Evolutionary conservation across 208 protist species (phyloP), one percentile per base, ranked within the genome.

Genomic region (Leishmania gerbilli): DNA sequence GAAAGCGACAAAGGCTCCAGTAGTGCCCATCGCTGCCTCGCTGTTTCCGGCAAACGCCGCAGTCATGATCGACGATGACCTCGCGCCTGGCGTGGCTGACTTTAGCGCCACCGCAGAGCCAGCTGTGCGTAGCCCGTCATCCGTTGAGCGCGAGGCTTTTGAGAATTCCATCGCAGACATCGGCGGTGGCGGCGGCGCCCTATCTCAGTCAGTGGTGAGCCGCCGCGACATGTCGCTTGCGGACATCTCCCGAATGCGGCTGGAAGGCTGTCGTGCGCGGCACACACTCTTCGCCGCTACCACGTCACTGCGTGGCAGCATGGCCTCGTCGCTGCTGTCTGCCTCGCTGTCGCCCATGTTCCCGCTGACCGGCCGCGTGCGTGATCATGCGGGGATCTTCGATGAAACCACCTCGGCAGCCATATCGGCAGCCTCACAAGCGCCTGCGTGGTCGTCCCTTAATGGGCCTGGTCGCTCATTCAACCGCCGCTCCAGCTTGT

Each of bases 241-340:
- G 5, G 85, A 90, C 56, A 74, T 89, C 42, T 92, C 87, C 2
- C 83, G 64, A 55, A 89, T 92, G 89, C 79, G 87, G 0, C 75
- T 85, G 17, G 84, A 89, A 11, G 87, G 89, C 49, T 90, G 84
- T 75, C 84, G 87, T 34, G 81, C 75, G n/a, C 83, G 78, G 45
- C 75, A 77, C 49, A 69, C 65, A 40, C 47, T 62, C 21, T 56
- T 80, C 42, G 64, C 69, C 27, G 68, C 60, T 15, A 68, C 31
- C 31, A 7, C 77, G 9, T 81, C 82, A 13, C 64, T 34, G n/a
- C 60, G 37, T 21, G 77, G 45, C 8, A 77, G 71, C 53, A 8
- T 76, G 31, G 76, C 76, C 31, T 79, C 76, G 13, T 71, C 76
- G 40, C 42, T 58, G 76, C 62, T 47, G n/a, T 79, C 56, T 21